Evolutionary conservation across 2,329 filamentous ascomycete species (phyloP).

Genomic region (Fusarium scirpi): DNA sequence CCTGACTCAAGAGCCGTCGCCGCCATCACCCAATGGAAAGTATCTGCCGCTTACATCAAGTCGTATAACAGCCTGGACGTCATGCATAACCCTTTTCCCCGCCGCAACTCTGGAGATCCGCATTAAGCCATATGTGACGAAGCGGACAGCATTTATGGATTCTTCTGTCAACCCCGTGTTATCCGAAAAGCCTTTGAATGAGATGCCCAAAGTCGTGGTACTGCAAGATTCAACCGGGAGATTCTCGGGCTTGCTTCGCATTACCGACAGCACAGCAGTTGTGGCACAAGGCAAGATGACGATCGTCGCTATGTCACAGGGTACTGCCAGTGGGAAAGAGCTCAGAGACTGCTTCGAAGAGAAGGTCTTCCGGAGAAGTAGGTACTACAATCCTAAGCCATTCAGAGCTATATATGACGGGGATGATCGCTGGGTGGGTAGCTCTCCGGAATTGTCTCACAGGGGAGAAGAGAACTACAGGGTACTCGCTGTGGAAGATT

Average conservation of each 20-base stretch:
- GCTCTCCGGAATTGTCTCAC: neutral
- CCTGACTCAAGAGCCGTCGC: fast-evolving
- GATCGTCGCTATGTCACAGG: neutral
- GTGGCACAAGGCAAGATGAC: neutral
- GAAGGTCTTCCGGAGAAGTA: neutral
- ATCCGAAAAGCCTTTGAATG: neutral
- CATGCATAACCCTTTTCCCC: neutral
- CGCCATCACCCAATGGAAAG: neutral
- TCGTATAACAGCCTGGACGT: neutral
- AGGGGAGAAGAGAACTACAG: neutral
- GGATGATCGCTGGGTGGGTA: neutral
- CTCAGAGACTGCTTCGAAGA: neutral
- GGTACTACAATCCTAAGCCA: neutral
- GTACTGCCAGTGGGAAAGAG: neutral
- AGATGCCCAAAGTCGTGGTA: neutral
- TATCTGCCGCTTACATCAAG: neutral
- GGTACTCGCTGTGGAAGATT: neutral
- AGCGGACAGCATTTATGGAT: neutral
- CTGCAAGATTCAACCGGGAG: neutral
- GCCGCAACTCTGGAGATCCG: neutral
- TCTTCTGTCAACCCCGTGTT: neutral
- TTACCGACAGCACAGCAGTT: neutral
- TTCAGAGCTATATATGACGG: neutral
- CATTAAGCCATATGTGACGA: neutral
- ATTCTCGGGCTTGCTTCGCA: neutral